A percentile compares a stretch with the other conserved stretches of the same genome.
Evolutionary conservation across 1,284 basidiomycete genomes (phyloP).

Genomic region (Ceratobasidium papillatum): DNA sequence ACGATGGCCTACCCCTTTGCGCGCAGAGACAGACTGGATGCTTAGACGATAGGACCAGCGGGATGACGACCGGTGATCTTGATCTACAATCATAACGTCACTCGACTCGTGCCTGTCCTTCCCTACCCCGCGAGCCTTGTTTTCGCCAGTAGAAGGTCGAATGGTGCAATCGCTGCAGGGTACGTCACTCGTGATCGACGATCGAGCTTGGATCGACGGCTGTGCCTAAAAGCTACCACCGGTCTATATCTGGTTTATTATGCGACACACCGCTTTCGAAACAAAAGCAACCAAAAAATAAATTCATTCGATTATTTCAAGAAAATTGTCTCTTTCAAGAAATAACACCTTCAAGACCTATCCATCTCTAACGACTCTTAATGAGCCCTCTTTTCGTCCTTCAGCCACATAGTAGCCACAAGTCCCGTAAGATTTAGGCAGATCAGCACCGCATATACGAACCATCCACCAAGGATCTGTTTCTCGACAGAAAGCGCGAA

Average conservation of each 20-base stretch:
- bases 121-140: neutral
- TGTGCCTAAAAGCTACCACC: neutral
- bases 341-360: too few species aligned
- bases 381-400: slow-evolving; percentile 20
- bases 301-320: too few species aligned
- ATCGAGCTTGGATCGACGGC: too few species aligned
- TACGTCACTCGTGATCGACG: neutral
- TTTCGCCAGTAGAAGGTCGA: neutral
- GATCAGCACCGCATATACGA: slow-evolving; percentile 43
- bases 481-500: slow-evolving; percentile 42
- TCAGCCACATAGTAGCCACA: slow-evolving; percentile 16
- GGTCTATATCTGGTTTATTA: neutral
- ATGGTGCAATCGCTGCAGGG: neutral
- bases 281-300: neutral
- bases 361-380: neutral
- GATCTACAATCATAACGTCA: neutral
- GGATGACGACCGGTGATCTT: neutral
- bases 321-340: too few species aligned
- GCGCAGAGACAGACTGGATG: neutral
- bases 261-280: neutral
- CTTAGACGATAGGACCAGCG: neutral
- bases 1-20: neutral
- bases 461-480: slow-evolving; percentile 39
- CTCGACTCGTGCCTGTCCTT: neutral
- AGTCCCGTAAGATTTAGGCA: slow-evolving; percentile 33